Percentiles rank a stretch among this genome's conserved stretches.
phyloP scores from a whole-genome alignment of 2,329 filamentous ascomycete species.

The Ceratocystis ficicola region DNA sequence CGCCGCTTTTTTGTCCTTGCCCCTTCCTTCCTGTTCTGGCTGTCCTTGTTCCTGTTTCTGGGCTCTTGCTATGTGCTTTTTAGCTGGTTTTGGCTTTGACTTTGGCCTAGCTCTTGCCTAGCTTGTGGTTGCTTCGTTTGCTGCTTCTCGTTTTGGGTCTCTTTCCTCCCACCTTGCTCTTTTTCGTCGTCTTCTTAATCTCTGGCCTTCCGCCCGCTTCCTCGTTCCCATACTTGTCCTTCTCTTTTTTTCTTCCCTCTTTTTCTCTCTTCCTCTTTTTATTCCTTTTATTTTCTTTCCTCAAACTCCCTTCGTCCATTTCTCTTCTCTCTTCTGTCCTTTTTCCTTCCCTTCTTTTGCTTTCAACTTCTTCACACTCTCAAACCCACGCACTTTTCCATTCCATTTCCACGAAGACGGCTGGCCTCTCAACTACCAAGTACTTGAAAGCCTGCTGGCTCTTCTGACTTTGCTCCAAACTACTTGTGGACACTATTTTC shows the following conservation, averaged over 20 bases:
- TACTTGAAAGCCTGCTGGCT: conserved; percentile 18
- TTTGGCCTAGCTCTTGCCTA: conserved; percentile 6
- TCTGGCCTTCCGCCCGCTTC: conserved; percentile 14
- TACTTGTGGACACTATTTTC: conserved; percentile 8
- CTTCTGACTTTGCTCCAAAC: conserved; percentile 10
- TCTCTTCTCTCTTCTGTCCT: conserved; percentile 10
- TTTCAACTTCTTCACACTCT: neutral
- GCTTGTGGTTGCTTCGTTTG: neutral
- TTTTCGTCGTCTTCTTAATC: conserved; percentile 11
- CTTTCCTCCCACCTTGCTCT: neutral
- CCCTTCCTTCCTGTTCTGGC: conserved; percentile 15
- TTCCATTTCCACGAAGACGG: conserved; percentile 8
- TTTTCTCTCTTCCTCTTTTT: conserved; percentile 3
- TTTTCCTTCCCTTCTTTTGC: conserved; percentile 2
- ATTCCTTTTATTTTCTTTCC: conserved; percentile 14
- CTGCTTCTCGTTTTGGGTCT: neutral
- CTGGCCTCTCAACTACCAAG: conserved; percentile 20
- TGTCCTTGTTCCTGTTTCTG: neutral
- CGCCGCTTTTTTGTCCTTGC: neutral
- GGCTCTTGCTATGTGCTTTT: neutral
- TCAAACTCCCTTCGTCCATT: conserved; percentile 9
- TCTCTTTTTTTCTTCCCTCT: conserved; percentile 24
- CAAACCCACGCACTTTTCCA: neutral
- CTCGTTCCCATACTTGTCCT: conserved; percentile 3
- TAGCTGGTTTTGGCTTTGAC: neutral